Percentiles rank a stretch among this genome's conserved stretches.
These are phyloP conservation scores for Plasmopara muralis DNA, from an alignment of 352 stramenopile species.

Conservation along the genomic window DNA sequence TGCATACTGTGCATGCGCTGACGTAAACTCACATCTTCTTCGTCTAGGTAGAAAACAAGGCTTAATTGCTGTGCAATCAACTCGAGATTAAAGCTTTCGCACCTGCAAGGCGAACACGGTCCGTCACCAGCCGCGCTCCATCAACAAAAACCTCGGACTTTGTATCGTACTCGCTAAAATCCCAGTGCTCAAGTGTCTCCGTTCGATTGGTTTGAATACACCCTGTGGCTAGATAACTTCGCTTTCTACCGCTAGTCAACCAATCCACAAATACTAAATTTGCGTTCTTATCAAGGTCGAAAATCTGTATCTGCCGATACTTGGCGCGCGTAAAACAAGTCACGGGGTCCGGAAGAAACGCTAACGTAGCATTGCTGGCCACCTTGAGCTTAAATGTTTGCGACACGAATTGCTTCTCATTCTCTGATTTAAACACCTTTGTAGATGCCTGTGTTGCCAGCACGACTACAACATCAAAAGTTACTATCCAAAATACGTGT, in stretches of 20 bases:
- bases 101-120: constrained; percentile 67
- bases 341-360: constrained; percentile 70
- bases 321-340: constrained; percentile 72
- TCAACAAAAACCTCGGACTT: constrained; percentile 50
- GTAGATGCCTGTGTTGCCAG: constrained; percentile 77
- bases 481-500: background rate
- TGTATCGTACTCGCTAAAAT: constrained; percentile 73
- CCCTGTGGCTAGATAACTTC: constrained; percentile 62
- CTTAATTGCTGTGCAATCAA: background rate
- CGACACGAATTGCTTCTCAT: constrained; percentile 32
- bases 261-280: constrained; percentile 81
- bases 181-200: constrained; percentile 73
- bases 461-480: constrained; percentile 32
- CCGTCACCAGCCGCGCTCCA: constrained; percentile 45
- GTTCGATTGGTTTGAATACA: constrained; percentile 50
- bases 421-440: constrained; percentile 80
- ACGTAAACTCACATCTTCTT: constrained; percentile 56
- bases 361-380: constrained; percentile 46
- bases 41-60: constrained; percentile 29
- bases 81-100: background rate
- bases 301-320: constrained; percentile 62
- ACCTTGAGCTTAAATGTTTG: constrained; percentile 56
- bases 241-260: constrained; percentile 79
- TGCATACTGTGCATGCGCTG: constrained; percentile 72
- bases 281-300: constrained; percentile 36